phyloP scores from a whole-genome alignment of 257 asterid species.

The Nicotiana tomentosiformis region DNA sequence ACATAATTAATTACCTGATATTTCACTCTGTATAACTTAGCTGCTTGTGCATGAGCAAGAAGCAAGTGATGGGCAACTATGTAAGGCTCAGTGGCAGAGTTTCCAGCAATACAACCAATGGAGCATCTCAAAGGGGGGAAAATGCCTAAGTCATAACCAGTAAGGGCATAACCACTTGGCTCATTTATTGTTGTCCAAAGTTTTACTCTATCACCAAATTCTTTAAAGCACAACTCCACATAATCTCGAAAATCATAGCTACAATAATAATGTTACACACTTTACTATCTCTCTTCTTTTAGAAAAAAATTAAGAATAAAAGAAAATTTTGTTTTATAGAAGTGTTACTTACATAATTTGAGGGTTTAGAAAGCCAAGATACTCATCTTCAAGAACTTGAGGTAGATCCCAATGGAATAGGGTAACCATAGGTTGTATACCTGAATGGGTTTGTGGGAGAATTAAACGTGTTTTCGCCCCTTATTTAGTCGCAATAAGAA shows the following conservation, averaged over 20 bases:
- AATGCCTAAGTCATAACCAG: not conserved
- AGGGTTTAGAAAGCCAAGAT: not conserved
- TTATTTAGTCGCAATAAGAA: not conserved
- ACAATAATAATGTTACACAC: not conserved
- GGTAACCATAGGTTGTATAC: not conserved
- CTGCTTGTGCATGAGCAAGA: not conserved
- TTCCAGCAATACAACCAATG: not conserved
- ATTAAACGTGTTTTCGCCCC: not conserved
- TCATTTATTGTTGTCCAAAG: constrained; percentile 2
- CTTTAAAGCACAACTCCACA: constrained; percentile 6
- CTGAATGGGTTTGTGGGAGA: not conserved
- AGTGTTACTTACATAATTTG: not conserved
- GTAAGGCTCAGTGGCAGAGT: not conserved
- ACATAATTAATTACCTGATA: not conserved
- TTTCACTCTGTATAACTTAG: not conserved
- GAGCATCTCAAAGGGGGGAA: not conserved
- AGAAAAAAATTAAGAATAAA: not conserved
- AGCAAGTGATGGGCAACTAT: not conserved
- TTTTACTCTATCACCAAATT: constrained; percentile 7
- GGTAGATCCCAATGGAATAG: constrained; percentile 1
- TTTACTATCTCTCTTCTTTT: not conserved
- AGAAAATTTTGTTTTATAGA: too few species aligned
- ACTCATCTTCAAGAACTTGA: constrained; percentile 1
- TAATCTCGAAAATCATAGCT: constrained; percentile 3
- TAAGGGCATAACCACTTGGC: not conserved